Percentiles rank a stretch among this genome's conserved stretches.
Evolutionary conservation across 108 stramenopile genomes (phyloP).

Genomic region (Nitzschia sp.): DNA sequence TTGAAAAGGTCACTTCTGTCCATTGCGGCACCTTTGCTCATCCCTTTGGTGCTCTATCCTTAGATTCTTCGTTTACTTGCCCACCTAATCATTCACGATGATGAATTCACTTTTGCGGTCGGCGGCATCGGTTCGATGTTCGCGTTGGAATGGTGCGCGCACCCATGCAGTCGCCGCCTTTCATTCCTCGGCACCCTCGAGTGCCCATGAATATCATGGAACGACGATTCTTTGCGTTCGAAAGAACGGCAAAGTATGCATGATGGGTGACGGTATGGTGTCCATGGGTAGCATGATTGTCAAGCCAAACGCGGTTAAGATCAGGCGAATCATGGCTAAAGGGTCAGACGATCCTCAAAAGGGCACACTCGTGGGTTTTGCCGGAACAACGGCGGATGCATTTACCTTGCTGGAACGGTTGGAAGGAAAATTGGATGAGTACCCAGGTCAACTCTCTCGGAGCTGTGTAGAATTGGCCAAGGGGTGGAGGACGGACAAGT

Average conservation of each 20-base stretch:
- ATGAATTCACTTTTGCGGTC: slow-evolving; percentile 2
- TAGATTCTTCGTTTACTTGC: too few species aligned
- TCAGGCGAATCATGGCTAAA: slow-evolving; percentile 79
- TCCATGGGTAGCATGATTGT: slow-evolving; percentile 89
- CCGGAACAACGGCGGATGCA: slow-evolving; percentile 97
- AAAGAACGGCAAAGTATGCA: slow-evolving; percentile 94
- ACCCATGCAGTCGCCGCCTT: slow-evolving; percentile 16
- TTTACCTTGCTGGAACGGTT: slow-evolving; percentile 96
- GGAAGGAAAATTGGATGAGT: slow-evolving; percentile 95
- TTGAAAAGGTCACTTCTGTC: too few species aligned
- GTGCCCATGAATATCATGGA: slow-evolving; percentile 28
- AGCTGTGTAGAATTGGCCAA: slow-evolving; percentile 97
- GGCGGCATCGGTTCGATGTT: slow-evolving; percentile 4
- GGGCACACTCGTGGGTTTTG: slow-evolving; percentile 93
- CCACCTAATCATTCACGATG: too few species aligned
- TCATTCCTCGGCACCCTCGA: slow-evolving; percentile 18
- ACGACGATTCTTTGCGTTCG: slow-evolving; percentile 96
- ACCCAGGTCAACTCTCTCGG: slow-evolving; percentile 92
- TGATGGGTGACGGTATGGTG: slow-evolving; percentile 99
- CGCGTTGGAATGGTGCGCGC: background rate
- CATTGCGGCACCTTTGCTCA: too few species aligned
- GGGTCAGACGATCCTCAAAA: slow-evolving; percentile 44
- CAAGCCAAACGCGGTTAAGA: slow-evolving; percentile 96
- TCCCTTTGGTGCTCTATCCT: too few species aligned
- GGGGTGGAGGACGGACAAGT: slow-evolving; percentile 98